A percentile compares a stretch with the other conserved stretches of the same genome.
phyloP scores from a whole-genome alignment of 2,329 filamentous ascomycete species.

The Parastagonospora nodorum region DNA sequence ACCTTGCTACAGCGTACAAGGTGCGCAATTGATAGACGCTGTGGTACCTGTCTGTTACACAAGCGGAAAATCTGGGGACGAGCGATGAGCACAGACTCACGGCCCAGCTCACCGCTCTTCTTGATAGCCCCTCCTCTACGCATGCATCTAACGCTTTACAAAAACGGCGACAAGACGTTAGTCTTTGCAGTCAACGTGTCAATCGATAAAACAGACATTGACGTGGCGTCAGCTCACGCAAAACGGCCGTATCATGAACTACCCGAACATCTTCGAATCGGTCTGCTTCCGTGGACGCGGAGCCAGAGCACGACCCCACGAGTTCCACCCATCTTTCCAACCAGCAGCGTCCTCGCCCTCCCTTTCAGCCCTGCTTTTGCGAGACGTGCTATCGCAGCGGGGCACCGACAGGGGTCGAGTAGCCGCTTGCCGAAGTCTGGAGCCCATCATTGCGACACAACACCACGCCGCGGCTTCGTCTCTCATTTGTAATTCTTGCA shows the following conservation, averaged over 20 bases:
- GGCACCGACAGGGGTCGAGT: neutral
- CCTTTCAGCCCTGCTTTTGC: conserved; percentile 30
- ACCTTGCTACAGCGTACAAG: too few species aligned
- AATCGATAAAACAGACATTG: neutral
- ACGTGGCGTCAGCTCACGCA: neutral
- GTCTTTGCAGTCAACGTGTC: neutral
- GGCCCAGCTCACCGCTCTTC: conserved; percentile 1
- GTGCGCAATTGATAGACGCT: neutral
- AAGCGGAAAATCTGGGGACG: neutral
- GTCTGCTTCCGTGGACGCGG: conserved; percentile 31
- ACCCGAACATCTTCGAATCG: conserved; percentile 30
- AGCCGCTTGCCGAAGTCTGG: neutral
- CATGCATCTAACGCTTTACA: conserved; percentile 5
- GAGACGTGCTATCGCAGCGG: conserved; percentile 20
- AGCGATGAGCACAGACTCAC: neutral
- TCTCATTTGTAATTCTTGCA: too few species aligned
- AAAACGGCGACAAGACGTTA: neutral
- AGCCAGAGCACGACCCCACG: conserved; percentile 20
- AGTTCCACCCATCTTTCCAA: conserved; percentile 23
- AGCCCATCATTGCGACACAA: neutral
- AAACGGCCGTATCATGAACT: conserved; percentile 8
- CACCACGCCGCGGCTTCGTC: too few species aligned
- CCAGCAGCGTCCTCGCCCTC: conserved; percentile 25
- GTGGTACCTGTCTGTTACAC: neutral
- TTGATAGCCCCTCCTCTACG: neutral